Evolutionary conservation across 2,329 filamentous ascomycete genomes (phyloP), one percentile per base, ranked within the genome.

Genomic region (Aspergillus sp.): DNA sequence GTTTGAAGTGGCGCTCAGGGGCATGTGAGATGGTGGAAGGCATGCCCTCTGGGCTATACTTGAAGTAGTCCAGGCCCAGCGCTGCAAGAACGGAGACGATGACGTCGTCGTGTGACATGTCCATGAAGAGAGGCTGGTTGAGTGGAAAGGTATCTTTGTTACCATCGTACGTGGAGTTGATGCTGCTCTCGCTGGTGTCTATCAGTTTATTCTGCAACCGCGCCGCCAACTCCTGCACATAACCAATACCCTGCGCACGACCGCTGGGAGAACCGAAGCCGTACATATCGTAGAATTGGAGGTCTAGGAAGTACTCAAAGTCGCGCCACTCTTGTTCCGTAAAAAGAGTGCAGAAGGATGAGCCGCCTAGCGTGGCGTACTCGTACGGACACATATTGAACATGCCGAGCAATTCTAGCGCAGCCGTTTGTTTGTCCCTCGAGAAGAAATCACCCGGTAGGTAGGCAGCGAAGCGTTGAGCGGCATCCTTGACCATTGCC

Each of bases 301-400:
- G 76, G 60, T 85, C 83, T 9, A 83, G 68, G 3, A 77, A 79
- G 59, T 80, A 79, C 56, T 82, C 82, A 63, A 81, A 85, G 17
- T 79, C 80, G 18, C 74, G 68, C 82, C 82, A 85, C 65, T 85
- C 82, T 48, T 81, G 76, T 44, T 76, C 72, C 1, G 81, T 84
- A 69, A 85, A 84, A 24, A 84, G 74, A 18, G 66, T 62, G 69
- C 82, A 84, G 68, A 84, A 84, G 32, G 79, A 74, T 4, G 79
- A 83, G 55, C 68, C 69, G 18, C 80, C 80, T 15, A 84, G 74
- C 60, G 78, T 81, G 38, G 72, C 78, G 47, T 71, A 73, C 66
- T 85, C 83, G 62, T 85, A 85, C 2, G 80, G 78, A 61, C 83
- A 85, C 51, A 83, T 74, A 60, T 76, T 83, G 65, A 78, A 76